Percentiles rank a stretch among this genome's conserved stretches.
phyloP scores from a whole-genome alignment of 129 eudicot species.

The Chrysanthemum lavandulifolium region DNA sequence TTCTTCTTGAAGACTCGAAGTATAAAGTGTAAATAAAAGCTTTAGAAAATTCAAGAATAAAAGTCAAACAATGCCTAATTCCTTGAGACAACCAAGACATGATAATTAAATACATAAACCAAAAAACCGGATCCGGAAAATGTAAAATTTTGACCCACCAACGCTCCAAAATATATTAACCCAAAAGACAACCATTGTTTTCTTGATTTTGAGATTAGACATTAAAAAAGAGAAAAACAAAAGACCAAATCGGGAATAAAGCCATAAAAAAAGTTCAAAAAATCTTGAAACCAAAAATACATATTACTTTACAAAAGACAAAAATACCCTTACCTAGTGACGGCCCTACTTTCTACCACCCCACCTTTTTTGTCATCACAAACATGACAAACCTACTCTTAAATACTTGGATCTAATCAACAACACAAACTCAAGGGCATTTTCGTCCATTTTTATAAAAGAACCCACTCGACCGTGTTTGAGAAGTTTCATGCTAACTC shows the following conservation, averaged over 20 bases:
- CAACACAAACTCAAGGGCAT: conserved; percentile 14
- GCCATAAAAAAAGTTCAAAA: background rate
- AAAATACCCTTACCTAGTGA: conserved; percentile 11
- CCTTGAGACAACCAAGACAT: background rate
- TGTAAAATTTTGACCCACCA: background rate
- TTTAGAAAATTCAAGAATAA: background rate
- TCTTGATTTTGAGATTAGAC: too few species aligned
- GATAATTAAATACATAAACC: background rate
- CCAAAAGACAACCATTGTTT: too few species aligned
- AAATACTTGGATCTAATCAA: conserved; percentile 7
- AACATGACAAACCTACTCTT: conserved; percentile 22
- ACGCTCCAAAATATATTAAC: background rate
- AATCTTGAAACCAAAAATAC: background rate
- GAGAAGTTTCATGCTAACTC: conserved; percentile 35
- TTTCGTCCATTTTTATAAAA: conserved; percentile 17
- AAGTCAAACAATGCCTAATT: conserved; percentile 32
- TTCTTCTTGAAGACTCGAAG: background rate
- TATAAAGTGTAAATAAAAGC: background rate
- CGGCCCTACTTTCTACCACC: conserved; percentile 19
- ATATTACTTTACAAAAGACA: background rate
- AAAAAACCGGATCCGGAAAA: conserved; percentile 8
- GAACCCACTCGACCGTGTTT: conserved; percentile 3
- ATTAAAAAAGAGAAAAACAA: background rate
- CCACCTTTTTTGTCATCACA: conserved; percentile 1
- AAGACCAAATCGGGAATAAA: conserved; percentile 3